A percentile compares a stretch with the other conserved stretches of the same genome.
These are phyloP conservation scores for Elongisporangium undulatum DNA, from an alignment of 352 stramenopile species.

Conservation along the genomic window DNA sequence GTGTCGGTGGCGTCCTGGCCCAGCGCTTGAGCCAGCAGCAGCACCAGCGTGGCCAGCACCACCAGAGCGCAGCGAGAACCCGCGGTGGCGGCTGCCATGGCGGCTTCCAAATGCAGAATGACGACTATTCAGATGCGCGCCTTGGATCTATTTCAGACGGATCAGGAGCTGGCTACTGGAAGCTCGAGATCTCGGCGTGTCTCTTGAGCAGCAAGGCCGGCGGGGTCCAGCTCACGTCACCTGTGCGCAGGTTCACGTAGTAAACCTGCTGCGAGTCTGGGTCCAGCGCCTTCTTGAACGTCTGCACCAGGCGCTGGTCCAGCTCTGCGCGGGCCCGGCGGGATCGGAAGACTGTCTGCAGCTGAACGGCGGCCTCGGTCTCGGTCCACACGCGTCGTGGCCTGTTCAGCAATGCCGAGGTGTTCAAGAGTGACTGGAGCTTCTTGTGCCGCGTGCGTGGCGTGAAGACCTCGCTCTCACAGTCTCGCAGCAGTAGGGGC, in stretches of 20 bases:
- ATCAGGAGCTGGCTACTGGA: constrained; percentile 4
- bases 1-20: neutral
- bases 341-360: constrained; percentile 59
- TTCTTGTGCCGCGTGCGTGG: constrained; percentile 43
- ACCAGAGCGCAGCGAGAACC: constrained; percentile 7
- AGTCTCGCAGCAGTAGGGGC: constrained; percentile 38
- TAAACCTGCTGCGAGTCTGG: constrained; percentile 43
- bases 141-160: neutral
- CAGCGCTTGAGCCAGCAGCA: constrained; percentile 1
- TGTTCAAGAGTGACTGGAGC: constrained; percentile 16
- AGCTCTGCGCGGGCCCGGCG: constrained; percentile 43
- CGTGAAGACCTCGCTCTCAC: constrained; percentile 39
- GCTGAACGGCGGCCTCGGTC: constrained; percentile 28
- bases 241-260: constrained; percentile 69
- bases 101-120: neutral
- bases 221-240: constrained; percentile 57
- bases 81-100: constrained; percentile 6
- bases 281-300: constrained; percentile 62
- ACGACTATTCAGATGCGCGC: neutral
- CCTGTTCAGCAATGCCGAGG: constrained; percentile 3
- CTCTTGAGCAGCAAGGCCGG: constrained; percentile 25
- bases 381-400: constrained; percentile 33
- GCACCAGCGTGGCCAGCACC: constrained; percentile 5
- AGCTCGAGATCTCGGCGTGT: constrained; percentile 22
- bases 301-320: constrained; percentile 21